A percentile compares a stretch with the other conserved stretches of the same genome.
phyloP scores from a whole-genome alignment of 2,329 filamentous ascomycete species.

The Pestalotiopsis sp. region DNA sequence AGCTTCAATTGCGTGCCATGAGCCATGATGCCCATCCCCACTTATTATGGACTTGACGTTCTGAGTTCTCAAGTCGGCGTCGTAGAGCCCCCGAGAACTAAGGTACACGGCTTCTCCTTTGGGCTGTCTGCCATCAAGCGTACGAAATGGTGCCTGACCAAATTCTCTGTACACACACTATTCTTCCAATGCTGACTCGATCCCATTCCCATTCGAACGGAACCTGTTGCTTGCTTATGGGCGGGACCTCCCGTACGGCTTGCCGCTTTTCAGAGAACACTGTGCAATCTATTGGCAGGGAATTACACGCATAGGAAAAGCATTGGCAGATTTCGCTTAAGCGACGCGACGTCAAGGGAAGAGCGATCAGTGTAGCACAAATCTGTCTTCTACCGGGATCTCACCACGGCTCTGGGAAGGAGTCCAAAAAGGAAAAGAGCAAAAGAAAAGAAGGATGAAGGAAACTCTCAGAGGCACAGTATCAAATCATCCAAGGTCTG shows the following conservation, averaged over 20 bases:
- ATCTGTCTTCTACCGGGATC: neutral
- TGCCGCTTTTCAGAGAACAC: neutral
- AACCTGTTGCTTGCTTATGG: neutral
- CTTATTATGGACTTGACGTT: neutral
- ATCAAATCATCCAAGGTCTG: neutral
- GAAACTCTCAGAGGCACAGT: neutral
- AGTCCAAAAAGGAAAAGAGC: too few relatives aligned
- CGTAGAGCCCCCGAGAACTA: neutral
- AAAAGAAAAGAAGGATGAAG: neutral
- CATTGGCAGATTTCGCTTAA: neutral
- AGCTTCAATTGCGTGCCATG: neutral
- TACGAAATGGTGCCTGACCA: too few relatives aligned
- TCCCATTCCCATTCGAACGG: neutral
- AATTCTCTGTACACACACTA: neutral
- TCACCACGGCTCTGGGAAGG: neutral
- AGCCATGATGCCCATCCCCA: neutral
- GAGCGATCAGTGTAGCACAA: neutral
- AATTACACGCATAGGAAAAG: neutral
- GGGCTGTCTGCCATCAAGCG: neutral
- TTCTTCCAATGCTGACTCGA: neutral
- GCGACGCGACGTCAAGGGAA: neutral
- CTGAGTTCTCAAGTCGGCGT: neutral
- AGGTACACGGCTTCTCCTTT: neutral
- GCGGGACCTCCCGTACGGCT: constrained; percentile 9
- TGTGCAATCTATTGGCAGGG: neutral